Percentiles rank a stretch among this genome's conserved stretches.
Evolutionary conservation across 2,329 filamentous ascomycete species (phyloP).

Genomic region (Akanthomyces muscarius): DNA sequence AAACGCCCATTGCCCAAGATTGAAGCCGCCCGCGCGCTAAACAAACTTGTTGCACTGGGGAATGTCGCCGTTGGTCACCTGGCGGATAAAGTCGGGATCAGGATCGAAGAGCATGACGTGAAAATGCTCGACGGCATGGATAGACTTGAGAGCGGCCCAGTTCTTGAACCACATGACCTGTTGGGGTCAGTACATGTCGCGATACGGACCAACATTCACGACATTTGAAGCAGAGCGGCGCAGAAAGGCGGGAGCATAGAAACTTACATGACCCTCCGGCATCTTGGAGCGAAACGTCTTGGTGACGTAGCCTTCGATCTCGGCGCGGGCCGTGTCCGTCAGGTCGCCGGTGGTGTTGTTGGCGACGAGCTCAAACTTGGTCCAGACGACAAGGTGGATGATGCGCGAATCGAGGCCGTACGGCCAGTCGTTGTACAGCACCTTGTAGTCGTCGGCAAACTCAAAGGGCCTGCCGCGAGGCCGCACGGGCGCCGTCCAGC

Average conservation of each 20-base stretch:
- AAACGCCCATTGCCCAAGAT: neutral
- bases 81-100: constrained; percentile 61
- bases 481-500: constrained; percentile 55
- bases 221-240: too few species aligned
- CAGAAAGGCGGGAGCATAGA: neutral
- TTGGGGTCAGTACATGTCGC: constrained; percentile 13
- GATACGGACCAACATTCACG: too few species aligned
- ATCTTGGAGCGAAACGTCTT: constrained; percentile 58
- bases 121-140: constrained; percentile 87
- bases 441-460: constrained; percentile 57
- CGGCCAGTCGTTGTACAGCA: constrained; percentile 89
- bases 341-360: constrained; percentile 63
- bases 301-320: constrained; percentile 69
- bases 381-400: constrained; percentile 87
- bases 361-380: constrained; percentile 76
- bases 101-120: constrained; percentile 87
- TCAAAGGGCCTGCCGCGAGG: constrained; percentile 39
- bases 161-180: constrained; percentile 57
- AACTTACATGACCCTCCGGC: constrained; percentile 49
- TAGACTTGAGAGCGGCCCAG: constrained; percentile 78
- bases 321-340: constrained; percentile 55
- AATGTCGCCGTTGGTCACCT: constrained; percentile 71
- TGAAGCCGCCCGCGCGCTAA: constrained; percentile 3
- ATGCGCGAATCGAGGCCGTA: constrained; percentile 78
- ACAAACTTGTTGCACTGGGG: constrained; percentile 52